Evolutionary conservation across 208 protist species (phyloP).

Genomic region (Leishmania arabica): DNA sequence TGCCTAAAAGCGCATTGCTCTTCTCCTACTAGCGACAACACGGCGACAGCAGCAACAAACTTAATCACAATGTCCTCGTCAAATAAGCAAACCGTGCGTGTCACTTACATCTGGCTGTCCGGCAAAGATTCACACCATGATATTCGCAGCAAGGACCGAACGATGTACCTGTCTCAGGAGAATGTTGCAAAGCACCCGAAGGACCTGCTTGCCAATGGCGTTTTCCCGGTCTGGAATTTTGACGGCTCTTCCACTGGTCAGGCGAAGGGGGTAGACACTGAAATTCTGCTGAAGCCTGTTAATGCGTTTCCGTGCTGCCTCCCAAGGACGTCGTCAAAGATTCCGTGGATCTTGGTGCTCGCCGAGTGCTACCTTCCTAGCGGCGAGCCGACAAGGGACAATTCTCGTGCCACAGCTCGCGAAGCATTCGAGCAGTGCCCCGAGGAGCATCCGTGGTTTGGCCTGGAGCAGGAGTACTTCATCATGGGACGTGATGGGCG

Average conservation of each 20-base stretch:
- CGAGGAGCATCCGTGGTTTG: constrained; percentile 87
- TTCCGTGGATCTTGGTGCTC: constrained; percentile 86
- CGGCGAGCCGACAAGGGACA: constrained; percentile 90
- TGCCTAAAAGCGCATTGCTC: neutral
- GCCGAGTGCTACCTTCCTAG: constrained; percentile 94
- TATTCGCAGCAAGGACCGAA: constrained; percentile 87
- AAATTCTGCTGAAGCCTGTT: constrained; percentile 91
- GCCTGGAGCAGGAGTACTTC: constrained; percentile 89
- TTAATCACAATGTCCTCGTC: constrained; percentile 27
- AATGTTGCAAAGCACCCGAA: constrained; percentile 66
- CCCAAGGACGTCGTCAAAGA: constrained; percentile 72
- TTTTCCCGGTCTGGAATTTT: constrained; percentile 97
- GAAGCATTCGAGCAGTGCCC: constrained; percentile 81
- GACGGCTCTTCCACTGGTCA: constrained; percentile 95
- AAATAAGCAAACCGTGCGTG: constrained; percentile 51
- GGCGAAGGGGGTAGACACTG: constrained; percentile 69
- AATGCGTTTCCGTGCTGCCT: constrained; percentile 80
- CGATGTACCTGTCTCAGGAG: constrained; percentile 65
- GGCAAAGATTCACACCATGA: constrained; percentile 85
- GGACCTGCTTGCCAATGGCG: constrained; percentile 57
- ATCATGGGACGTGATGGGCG: constrained; percentile 53
- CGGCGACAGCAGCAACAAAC: neutral
- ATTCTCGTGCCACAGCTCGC: constrained; percentile 87
- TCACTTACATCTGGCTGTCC: constrained; percentile 89
- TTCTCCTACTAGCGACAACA: neutral